These are phyloP conservation scores for Arthroderma uncinatum DNA, from an alignment of 2,329 filamentous ascomycete genomes.

Conservation along the genomic window DNA sequence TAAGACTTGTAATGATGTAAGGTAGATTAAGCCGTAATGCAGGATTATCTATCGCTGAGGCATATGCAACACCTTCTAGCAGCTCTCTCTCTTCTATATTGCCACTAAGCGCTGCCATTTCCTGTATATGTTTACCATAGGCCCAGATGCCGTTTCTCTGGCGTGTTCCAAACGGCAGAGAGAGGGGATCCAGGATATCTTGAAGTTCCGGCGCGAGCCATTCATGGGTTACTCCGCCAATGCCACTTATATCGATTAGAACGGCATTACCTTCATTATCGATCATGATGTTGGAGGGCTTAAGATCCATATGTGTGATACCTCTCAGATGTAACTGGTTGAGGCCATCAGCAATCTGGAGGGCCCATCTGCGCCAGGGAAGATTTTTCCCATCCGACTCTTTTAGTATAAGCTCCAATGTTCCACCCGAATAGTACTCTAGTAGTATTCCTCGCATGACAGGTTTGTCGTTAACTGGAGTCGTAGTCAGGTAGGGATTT, in stretches of 20 bases:
- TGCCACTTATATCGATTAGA: constrained; percentile 18
- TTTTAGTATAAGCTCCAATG: constrained; percentile 1
- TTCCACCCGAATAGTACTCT: constrained; percentile 13
- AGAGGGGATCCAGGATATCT: background rate
- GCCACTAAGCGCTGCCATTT: background rate
- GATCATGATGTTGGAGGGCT: constrained; percentile 17
- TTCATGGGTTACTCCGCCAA: constrained; percentile 12
- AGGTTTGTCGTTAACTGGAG: background rate
- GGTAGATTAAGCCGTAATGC: no score
- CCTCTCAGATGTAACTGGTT: constrained; percentile 8
- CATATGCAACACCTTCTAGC: no score
- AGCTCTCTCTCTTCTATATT: no score
- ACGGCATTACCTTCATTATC: constrained; percentile 15
- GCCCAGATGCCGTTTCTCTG: constrained; percentile 7
- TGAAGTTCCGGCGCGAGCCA: constrained; percentile 17
- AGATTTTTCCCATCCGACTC: background rate
- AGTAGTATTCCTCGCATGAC: constrained; percentile 15
- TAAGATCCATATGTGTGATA: constrained; percentile 17
- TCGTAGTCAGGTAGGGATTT: background rate
- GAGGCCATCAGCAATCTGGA: constrained; percentile 13
- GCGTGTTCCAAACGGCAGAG: constrained; percentile 4
- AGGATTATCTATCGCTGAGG: no score
- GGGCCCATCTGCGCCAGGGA: constrained; percentile 11
- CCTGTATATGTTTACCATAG: constrained; percentile 4
- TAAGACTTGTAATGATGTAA: no score